A percentile compares a stretch with the other conserved stretches of the same genome.
Conservation (phyloP, 345 rosid species). For the Eucalyptus virginea region DNA sequence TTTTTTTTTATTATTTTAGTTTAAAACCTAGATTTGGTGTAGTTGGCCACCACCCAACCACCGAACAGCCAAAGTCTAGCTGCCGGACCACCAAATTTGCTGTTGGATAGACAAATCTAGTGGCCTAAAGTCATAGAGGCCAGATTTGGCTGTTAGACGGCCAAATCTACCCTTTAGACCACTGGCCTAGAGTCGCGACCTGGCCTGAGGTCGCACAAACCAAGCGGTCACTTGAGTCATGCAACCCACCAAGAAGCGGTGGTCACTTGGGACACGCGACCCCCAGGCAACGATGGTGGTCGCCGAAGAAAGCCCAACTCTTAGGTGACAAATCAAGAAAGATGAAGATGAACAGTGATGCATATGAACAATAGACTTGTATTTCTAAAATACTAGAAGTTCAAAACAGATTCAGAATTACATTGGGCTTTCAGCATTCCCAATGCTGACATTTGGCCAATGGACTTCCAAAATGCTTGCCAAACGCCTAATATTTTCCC, state of each 20-base stretch:
- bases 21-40: accelerated
- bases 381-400: accelerated
- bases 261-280: accelerated
- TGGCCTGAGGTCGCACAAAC: no score
- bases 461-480: no score
- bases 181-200: no score
- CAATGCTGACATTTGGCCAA: no score
- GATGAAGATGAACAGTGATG: accelerated
- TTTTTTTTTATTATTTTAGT: no score
- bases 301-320: accelerated
- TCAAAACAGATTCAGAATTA: accelerated
- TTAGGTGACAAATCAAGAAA: no score
- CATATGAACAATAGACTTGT: accelerated
- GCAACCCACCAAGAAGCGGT: accelerated
- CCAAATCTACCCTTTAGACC: no score
- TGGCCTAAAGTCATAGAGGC: no score
- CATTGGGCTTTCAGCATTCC: accelerated
- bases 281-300: accelerated
- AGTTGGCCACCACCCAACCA: no score
- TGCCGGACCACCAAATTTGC: accelerated
- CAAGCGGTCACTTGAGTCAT: accelerated
- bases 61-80: accelerated
- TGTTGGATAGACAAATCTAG: accelerated
- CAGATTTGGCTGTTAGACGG: no score
- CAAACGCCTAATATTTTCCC: no score